These are phyloP conservation scores for Articulospora tetracladia DNA, from an alignment of 495 filamentous ascomycete species.

Conservation along the genomic window DNA sequence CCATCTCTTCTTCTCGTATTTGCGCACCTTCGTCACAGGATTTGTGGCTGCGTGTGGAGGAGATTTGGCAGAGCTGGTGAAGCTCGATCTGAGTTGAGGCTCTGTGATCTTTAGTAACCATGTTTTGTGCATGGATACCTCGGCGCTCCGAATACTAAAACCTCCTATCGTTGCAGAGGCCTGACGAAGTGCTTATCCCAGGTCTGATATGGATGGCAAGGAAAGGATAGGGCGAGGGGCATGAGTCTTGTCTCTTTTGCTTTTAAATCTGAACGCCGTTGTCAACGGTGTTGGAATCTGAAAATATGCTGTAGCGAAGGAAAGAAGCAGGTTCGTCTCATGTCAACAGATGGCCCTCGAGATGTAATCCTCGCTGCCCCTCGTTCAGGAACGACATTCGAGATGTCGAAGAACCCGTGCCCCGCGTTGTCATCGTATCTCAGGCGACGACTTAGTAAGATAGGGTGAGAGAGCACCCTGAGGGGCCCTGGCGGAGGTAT, in stretches of 20 bases:
- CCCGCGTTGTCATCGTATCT: no score
- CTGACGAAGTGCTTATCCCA: no score
- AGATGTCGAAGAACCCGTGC: no score
- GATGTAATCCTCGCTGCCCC: no score
- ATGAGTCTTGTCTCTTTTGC: neutral
- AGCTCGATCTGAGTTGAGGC: neutral
- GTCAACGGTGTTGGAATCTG: neutral
- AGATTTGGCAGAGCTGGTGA: neutral
- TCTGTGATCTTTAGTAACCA: neutral
- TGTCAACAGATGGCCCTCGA: no score
- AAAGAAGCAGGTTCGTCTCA: neutral
- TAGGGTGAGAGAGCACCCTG: neutral
- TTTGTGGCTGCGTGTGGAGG: no score
- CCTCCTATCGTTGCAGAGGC: neutral
- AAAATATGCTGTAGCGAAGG: neutral
- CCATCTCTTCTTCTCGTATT: no score
- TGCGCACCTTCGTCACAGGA: no score
- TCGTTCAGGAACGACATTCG: no score
- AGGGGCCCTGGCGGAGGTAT: neutral
- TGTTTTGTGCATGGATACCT: slow-evolving; percentile 3
- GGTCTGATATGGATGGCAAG: no score
- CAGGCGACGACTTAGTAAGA: neutral
- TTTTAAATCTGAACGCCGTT: neutral
- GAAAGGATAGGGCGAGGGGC: no score
- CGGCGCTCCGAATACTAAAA: slow-evolving; percentile 7